Evolutionary conservation across 208 protist species (phyloP).

Genomic region (Leptomonas seymouri): DNA sequence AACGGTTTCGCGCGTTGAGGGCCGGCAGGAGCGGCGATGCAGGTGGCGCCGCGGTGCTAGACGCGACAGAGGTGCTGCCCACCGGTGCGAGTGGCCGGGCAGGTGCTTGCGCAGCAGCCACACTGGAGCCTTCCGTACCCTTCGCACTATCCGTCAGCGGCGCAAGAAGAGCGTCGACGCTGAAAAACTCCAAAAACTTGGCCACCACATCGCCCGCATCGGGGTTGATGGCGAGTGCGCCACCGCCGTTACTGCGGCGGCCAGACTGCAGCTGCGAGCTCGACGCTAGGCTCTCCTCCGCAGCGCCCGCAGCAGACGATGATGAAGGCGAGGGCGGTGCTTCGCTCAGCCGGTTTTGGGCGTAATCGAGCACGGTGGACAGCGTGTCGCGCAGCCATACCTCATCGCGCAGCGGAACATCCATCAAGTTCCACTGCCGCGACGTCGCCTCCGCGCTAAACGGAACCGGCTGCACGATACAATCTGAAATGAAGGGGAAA

Average conservation of each 20-base stretch:
- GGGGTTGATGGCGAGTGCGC: neutral
- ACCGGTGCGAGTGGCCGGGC: neutral
- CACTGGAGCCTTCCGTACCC: neutral
- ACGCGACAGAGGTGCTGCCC: neutral
- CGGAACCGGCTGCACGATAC: constrained; percentile 43
- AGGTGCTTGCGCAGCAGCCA: neutral
- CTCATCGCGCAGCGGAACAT: constrained; percentile 32
- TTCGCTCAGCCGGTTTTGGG: constrained; percentile 12
- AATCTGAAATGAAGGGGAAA: constrained; percentile 73
- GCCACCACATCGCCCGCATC: constrained; percentile 13
- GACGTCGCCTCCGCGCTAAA: constrained; percentile 51
- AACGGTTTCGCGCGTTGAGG: constrained; percentile 3
- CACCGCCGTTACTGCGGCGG: too few relatives aligned
- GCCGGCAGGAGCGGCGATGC: constrained; percentile 5
- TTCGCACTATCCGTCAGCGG: neutral
- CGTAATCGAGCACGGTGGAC: constrained; percentile 26
- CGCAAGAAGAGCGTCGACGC: constrained; percentile 19
- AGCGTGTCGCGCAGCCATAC: constrained; percentile 45
- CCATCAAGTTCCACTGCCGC: constrained; percentile 49
- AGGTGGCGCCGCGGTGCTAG: neutral
- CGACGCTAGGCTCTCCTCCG: neutral
- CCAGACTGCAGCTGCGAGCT: too few relatives aligned
- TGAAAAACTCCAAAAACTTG: constrained; percentile 35
- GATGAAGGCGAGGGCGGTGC: neutral
- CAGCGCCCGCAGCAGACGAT: constrained; percentile 4